Base-by-base conservation (phyloP, 1,284 basidiomycete species). In the Cryptococcus sp. region DNA sequence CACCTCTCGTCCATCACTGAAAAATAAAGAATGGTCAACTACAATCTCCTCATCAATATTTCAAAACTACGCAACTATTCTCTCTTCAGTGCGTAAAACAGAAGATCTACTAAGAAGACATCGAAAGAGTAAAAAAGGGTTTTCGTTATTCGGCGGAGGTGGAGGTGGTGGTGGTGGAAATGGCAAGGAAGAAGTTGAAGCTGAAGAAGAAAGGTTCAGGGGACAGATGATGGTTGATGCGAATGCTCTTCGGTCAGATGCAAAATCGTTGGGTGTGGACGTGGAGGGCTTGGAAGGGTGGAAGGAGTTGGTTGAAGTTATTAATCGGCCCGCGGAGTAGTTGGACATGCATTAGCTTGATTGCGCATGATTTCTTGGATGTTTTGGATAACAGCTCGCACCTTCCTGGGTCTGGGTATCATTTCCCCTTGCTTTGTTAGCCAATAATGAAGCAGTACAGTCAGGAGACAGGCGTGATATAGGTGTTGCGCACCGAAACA, bases 161-260 rank as follows among this genome's bases (percentile, higher is more conserved):
- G 53, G 46, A 2, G 41, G 25, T 18, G 53, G 50, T 7, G 32
- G 21, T 9, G 47, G n/a, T 24, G 45, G 36, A 22, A 31, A 14
- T 3, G 32, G 22, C 9, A 45, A 54, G 60, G 55, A 61, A 28
- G 84, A 85, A 18, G 84, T 85, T 31, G 86, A 88, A 49, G 81
- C 67, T 18, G 77, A 78, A 51, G 78, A 78, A 52, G 76, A 76
- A 49, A 70, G 73, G 31, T 90, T 96, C 55, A 82, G 85, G 41
- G 75, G 77, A 42, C 92, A 97, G 75, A 91, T 96, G 85, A 80
- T 85, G 47, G 75, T 88, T 16, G 93, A 97, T 65, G 85, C 92
- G 0, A 82, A 86, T 47, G 85, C 85, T 14, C 85, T 96, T 58
- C 86, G 84, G 4, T 80, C 81, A 59, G 91, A 93, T 56, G 90